These are phyloP conservation scores for Talaromyces sp. DNA, from an alignment of 2,329 filamentous ascomycete genomes.

Conservation along the genomic window DNA sequence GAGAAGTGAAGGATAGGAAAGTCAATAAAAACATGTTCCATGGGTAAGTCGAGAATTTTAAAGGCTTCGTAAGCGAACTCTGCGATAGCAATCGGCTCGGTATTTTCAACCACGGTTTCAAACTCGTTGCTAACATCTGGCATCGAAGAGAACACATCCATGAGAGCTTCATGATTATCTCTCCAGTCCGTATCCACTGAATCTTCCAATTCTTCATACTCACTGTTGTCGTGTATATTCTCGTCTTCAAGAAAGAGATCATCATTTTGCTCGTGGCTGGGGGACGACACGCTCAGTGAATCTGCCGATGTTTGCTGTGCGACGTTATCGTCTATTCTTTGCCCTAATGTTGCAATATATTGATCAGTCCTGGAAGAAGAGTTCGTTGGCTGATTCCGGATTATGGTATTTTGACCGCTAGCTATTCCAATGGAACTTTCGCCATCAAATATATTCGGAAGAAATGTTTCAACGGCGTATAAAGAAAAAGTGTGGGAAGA, in stretches of 20 bases:
- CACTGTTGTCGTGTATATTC: neutral
- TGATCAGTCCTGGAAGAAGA: neutral
- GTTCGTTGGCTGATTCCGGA: neutral
- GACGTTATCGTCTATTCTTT: neutral
- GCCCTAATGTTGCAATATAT: neutral
- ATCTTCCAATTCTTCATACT: neutral
- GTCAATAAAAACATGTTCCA: neutral
- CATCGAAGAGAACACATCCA: neutral
- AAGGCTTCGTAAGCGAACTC: neutral
- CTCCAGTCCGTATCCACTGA: neutral
- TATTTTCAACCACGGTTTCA: neutral
- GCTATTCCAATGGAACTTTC: slow-evolving; percentile 15
- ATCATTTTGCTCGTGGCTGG: neutral
- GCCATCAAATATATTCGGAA: slow-evolving; percentile 24
- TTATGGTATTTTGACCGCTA: neutral
- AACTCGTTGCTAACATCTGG: neutral
- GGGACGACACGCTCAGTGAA: neutral
- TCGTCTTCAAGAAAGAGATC: neutral
- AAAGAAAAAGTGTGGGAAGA: slow-evolving; percentile 19
- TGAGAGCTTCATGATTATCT: neutral
- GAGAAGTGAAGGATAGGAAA: slow-evolving; percentile 41
- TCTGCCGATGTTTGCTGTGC: neutral
- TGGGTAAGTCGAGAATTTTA: neutral
- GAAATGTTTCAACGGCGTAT: slow-evolving; percentile 15
- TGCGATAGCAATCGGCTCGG: neutral